Conservation (phyloP, 2,329 filamentous ascomycete species). For the Colletotrichum sp. region DNA sequence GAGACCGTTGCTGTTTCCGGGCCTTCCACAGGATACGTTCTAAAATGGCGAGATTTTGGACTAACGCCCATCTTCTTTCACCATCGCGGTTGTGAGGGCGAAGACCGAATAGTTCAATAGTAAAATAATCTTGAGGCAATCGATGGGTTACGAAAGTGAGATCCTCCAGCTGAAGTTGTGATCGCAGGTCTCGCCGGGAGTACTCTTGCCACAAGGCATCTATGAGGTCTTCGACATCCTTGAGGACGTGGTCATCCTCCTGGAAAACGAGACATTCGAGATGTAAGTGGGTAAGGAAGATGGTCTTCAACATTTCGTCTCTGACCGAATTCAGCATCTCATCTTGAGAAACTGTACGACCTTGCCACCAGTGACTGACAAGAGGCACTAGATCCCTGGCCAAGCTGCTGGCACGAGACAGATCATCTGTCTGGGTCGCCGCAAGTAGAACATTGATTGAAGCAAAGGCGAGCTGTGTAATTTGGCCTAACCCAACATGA, state of each 20-base stretch:
- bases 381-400: conserved; percentile 70
- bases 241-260: conserved; percentile 40
- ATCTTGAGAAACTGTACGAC: conserved; percentile 67
- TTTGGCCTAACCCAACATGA: conserved; percentile 61
- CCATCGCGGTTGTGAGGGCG: conserved; percentile 57
- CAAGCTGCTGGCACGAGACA: conserved; percentile 63
- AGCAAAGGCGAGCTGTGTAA: conserved; percentile 77
- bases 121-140: conserved; percentile 49
- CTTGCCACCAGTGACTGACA: conserved; percentile 78
- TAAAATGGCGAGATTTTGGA: conserved; percentile 63
- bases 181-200: conserved; percentile 69
- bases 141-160: conserved; percentile 61
- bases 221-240: conserved; percentile 66
- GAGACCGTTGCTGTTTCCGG: conserved; percentile 27
- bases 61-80: conserved; percentile 65
- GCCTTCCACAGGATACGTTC: conserved; percentile 50
- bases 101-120: conserved; percentile 56
- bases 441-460: conserved; percentile 75
- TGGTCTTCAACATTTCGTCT: conserved; percentile 77
- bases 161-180: conserved; percentile 80
- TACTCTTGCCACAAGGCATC: conserved; percentile 83
- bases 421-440: conserved; percentile 71
- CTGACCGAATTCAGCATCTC: conserved; percentile 67
- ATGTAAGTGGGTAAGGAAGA: conserved; percentile 71
- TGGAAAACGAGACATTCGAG: conserved; percentile 61